Evolutionary conservation across 768 basidiomycete species (phyloP), one percentile per base, ranked within the genome.

Genomic region (Tulasnella sp.): DNA sequence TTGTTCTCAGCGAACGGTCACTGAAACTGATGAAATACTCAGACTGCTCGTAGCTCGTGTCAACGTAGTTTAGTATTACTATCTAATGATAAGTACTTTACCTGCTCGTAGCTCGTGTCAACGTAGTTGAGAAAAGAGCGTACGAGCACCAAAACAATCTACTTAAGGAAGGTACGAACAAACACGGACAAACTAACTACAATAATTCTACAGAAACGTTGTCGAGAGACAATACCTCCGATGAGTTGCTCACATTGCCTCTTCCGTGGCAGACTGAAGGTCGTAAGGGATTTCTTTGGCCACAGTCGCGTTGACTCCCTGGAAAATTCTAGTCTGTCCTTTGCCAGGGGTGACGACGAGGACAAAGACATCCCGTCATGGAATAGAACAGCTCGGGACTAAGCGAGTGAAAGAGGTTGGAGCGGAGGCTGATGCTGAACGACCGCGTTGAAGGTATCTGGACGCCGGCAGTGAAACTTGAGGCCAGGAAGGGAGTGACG

Each of bases 381-480:
- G 31, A 40, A 69, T 80, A 81, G 78, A 34, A 72, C 42, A 81
- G 28, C 18, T 81, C 41, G 7, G 37, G 24, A 14, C 40, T 48
- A 3, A 31, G 20, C 12, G 76, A 42, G 14, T 37, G 24, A 46
- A 81, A 81, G n/a, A 78, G 54, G 18, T 79, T 31, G 4, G 48
- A 72, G 24, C 54, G 77, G 34, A 81, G 54, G 20, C 80, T 79
- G 44, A 81, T 80, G 79, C 80, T 81, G 77, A 81, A 81, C 18
- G 80, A 81, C 80, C 80, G 80, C 22, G 41, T 48, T n/a, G 80
- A 28, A n/a, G 80, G 80, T 16, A 79, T 24, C 24, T 48, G 64
- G 9, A 78, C 41, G 12, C 80, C 80, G 4, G 42, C 76, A 5
- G 34, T n/a, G 76, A 37, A 41, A 24, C 22, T 31, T 8, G 42